phyloP scores from a whole-genome alignment of 192 early-diverging fungal species.

The Coemansia sp. region DNA sequence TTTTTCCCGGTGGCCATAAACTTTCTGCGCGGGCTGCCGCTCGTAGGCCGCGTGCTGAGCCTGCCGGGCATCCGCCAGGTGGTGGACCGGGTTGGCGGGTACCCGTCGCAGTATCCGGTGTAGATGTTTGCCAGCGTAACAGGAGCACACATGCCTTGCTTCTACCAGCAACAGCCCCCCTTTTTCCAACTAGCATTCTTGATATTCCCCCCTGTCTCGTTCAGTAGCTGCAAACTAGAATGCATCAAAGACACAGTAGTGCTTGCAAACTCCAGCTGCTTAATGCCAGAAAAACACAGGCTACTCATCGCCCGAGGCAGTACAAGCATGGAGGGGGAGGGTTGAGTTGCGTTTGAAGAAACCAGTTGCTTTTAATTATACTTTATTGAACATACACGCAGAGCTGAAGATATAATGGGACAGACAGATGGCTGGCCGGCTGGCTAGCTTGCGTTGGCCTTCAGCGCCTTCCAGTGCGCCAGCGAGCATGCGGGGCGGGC shows the following conservation, averaged over 20 bases:
- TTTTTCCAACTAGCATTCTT: not conserved
- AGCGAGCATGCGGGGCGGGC: slow-evolving; percentile 61
- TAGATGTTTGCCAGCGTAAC: slow-evolving; percentile 14
- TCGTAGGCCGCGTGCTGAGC: slow-evolving; percentile 85
- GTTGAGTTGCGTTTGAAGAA: too few species aligned
- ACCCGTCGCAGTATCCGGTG: slow-evolving; percentile 46
- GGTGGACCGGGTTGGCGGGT: slow-evolving; percentile 44
- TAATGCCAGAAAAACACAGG: too few species aligned
- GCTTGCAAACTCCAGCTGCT: too few species aligned
- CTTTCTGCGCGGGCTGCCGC: slow-evolving; percentile 82
- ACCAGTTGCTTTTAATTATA: too few species aligned
- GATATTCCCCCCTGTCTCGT: too few species aligned
- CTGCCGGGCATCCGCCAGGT: slow-evolving; percentile 81
- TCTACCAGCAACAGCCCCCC: slow-evolving; percentile 3
- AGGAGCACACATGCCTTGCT: not conserved
- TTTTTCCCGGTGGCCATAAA: slow-evolving; percentile 92
- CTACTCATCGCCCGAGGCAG: too few species aligned
- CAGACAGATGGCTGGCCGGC: too few species aligned
- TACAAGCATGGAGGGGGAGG: too few species aligned
- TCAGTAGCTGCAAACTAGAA: too few species aligned
- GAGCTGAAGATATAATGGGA: too few species aligned
- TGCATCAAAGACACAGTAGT: too few species aligned
- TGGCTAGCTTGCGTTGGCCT: not conserved
- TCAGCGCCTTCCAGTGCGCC: slow-evolving; percentile 54
- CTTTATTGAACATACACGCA: too few species aligned